Percentiles rank a stretch among this genome's conserved stretches.
phyloP scores from a whole-genome alignment of 176 grass and related monocot genomes.

The Eremochloa ophiuroides region DNA sequence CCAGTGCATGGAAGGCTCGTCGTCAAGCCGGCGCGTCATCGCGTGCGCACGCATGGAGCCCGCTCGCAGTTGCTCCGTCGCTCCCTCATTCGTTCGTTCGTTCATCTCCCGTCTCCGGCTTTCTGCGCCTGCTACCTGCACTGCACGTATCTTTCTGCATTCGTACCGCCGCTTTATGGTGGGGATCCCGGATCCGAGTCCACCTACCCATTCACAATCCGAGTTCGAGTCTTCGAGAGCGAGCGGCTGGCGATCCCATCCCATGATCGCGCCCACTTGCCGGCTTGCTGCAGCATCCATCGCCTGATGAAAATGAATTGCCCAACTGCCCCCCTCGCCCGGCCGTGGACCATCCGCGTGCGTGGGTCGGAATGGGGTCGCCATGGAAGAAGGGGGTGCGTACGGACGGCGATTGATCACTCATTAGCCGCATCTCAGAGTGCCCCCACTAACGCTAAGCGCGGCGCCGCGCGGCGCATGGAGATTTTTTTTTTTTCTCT shows the following conservation, averaged over 20 bases:
- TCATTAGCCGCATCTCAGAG: background rate
- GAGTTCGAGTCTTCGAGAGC: background rate
- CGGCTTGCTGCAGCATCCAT: background rate
- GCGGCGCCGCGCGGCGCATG: background rate
- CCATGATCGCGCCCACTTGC: slow-evolving; percentile 27
- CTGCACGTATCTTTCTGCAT: slow-evolving; percentile 1
- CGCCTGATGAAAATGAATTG: slow-evolving; percentile 29
- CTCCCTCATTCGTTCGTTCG: background rate
- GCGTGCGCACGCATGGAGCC: slow-evolving; percentile 2
- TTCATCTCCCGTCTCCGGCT: background rate
- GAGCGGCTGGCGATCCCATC: slow-evolving; percentile 13
- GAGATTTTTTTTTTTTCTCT: background rate
- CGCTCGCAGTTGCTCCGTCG: background rate
- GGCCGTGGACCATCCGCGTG: slow-evolving; percentile 8
- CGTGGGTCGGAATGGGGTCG: background rate
- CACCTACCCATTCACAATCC: background rate
- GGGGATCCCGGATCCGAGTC: background rate
- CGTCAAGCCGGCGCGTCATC: background rate
- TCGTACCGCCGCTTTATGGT: background rate
- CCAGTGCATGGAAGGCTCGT: no score
- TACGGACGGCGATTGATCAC: background rate
- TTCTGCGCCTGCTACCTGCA: background rate
- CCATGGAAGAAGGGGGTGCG: background rate
- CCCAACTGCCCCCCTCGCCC: background rate
- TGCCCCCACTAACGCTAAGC: background rate